Percentiles rank a stretch among this genome's conserved stretches.
These are phyloP conservation scores for Leucocoprinus birnbaumii DNA, from an alignment of 768 basidiomycete genomes.

Conservation along the genomic window DNA sequence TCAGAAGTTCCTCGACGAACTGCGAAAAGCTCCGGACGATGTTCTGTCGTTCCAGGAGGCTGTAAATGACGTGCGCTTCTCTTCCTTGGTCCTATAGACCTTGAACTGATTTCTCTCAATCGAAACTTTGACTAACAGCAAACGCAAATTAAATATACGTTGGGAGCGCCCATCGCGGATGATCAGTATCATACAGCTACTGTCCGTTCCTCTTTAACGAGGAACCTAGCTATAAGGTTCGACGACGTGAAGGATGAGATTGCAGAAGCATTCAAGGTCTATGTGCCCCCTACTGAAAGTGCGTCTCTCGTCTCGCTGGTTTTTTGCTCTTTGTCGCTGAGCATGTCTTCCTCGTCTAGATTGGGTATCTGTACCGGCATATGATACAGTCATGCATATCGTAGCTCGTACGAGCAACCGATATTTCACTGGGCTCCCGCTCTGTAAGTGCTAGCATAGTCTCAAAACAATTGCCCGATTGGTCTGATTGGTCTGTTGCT, in stretches of 20 bases:
- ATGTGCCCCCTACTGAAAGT: conserved; percentile 30
- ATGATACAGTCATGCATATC: conserved; percentile 26
- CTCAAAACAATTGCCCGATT: not conserved
- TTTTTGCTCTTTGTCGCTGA: not conserved
- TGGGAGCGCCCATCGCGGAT: conserved; percentile 27
- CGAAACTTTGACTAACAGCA: conserved; percentile 19
- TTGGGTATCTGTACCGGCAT: conserved; percentile 31
- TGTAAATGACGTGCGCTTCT: conserved; percentile 26
- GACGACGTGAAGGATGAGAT: conserved; percentile 46
- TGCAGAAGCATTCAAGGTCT: conserved; percentile 32
- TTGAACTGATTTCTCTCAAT: too few species aligned
- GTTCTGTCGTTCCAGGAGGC: conserved; percentile 30
- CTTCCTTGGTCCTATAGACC: not conserved
- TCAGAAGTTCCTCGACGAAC: conserved; percentile 30
- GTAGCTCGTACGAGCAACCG: conserved; percentile 40
- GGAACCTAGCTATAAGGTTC: conserved; percentile 35
- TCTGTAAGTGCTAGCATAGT: conserved; percentile 32
- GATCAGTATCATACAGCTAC: conserved; percentile 30
- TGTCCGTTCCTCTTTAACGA: conserved; percentile 29
- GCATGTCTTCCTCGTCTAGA: conserved; percentile 21
- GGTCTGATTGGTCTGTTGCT: too few species aligned
- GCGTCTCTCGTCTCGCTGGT: not conserved
- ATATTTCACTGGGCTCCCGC: conserved; percentile 43
- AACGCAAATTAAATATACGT: conserved; percentile 32
- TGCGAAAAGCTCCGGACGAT: conserved; percentile 36